Conservation (phyloP, 2,329 filamentous ascomycete species). For the Diaporthe humulicola region DNA sequence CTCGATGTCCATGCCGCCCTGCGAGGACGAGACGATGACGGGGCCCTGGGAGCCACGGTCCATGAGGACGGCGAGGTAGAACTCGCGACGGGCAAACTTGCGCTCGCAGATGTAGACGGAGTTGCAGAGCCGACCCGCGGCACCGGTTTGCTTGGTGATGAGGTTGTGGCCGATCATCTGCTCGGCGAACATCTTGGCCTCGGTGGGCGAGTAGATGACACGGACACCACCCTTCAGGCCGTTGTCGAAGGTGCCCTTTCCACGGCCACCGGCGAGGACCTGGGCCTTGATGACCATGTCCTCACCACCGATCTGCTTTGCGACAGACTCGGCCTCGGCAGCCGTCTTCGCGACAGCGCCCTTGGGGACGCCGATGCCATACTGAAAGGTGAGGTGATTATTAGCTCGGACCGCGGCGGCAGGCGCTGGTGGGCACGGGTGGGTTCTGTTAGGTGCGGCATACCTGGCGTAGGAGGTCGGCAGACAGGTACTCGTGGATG, state of each 20-base stretch:
- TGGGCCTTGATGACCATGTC: conserved; percentile 99
- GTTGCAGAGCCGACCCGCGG: conserved; percentile 92
- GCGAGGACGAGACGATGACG: conserved; percentile 96
- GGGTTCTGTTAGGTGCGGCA: conserved; percentile 41
- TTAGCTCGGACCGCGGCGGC: conserved; percentile 34
- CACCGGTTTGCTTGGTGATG: conserved; percentile 99
- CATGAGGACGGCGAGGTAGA: conserved; percentile 99
- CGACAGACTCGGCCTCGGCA: conserved; percentile 91
- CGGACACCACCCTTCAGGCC: conserved; percentile 98
- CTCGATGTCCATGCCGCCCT: conserved; percentile 99
- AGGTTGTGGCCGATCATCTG: conserved; percentile 99
- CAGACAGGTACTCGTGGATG: conserved; percentile 98
- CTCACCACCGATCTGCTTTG: conserved; percentile 90
- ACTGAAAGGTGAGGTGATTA: conserved; percentile 66
- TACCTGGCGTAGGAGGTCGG: conserved; percentile 86
- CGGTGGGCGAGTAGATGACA: conserved; percentile 97
- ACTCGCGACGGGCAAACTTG: conserved; percentile 98
- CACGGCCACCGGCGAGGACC: conserved; percentile 96
- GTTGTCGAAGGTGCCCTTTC: conserved; percentile 98
- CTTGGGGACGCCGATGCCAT: conserved; percentile 93
- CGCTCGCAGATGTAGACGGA: conserved; percentile 99
- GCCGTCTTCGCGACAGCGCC: conserved; percentile 87
- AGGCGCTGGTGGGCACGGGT: neutral
- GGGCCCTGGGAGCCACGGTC: conserved; percentile 91
- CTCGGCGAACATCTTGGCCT: conserved; percentile 96